Evolutionary conservation across 345 rosid species (phyloP).

Genomic region (Clausena lansium): DNA sequence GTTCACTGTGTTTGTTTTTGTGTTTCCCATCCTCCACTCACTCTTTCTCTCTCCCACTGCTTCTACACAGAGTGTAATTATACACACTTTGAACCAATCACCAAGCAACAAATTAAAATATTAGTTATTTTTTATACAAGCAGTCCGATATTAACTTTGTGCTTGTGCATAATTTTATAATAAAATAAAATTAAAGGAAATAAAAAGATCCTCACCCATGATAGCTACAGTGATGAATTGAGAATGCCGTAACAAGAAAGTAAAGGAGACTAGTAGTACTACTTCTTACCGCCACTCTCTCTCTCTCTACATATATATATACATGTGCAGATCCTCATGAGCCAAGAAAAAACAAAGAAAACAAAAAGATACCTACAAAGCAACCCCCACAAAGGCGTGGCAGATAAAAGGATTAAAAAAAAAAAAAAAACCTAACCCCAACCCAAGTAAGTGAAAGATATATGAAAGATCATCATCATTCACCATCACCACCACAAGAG

Average conservation of each 20-base stretch:
- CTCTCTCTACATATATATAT: too few species aligned
- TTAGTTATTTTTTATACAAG: background rate
- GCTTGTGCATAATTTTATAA: background rate
- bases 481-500: constrained; percentile 16
- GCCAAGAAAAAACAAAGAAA: background rate
- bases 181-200: constrained; percentile 13
- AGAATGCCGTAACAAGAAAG: constrained; percentile 85
- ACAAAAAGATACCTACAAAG: constrained; percentile 26
- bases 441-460: too few species aligned
- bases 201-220: constrained; percentile 22
- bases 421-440: too few species aligned
- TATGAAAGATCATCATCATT: too few species aligned
- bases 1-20: constrained; percentile 58
- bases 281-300: too few species aligned
- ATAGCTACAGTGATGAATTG: constrained; percentile 53
- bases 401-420: constrained; percentile 15
- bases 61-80: constrained; percentile 39
- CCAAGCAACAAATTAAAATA: constrained; percentile 15
- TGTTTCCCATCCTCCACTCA: constrained; percentile 39
- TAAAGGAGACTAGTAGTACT: constrained; percentile 58
- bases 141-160: constrained; percentile 2
- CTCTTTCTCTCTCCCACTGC: constrained; percentile 29
- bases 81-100: constrained; percentile 44
- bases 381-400: constrained; percentile 33
- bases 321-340: constrained; percentile 4